Base-by-base conservation (phyloP, 352 stramenopile genomes). In the Pythium dissimile region DNA sequence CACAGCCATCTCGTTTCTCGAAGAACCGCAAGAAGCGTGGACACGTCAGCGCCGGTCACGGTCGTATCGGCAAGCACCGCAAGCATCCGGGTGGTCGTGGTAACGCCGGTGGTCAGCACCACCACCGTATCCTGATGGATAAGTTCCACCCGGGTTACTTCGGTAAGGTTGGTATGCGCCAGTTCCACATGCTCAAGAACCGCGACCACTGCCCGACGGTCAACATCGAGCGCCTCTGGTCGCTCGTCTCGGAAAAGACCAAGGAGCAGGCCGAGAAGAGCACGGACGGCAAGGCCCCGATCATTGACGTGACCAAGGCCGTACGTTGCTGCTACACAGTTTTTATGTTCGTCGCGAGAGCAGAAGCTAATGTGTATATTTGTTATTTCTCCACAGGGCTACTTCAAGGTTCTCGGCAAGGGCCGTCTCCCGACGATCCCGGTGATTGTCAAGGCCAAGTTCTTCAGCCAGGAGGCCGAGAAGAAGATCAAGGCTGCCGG, bases 121-220 rank as follows among this genome's bases (percentile, higher is more conserved):
- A 99, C 84, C 97, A 99, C 89, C 94, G 98, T 69, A 99, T 98
- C 83, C 87, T 99, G 43, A 98, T 99, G 73, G 98, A 99, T 90
- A 99, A 99, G 88, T 99, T 98, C 79, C 97, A 99, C 76, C 97
- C 97, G 78, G 97, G 98, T 97, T 99, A 99, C 89, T 99, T 99
- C 72, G 98, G 98, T 94, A 99, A 99, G 89, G 97, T 99, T 62
- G 98, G 98, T 96, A 99, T 99, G 97, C 92, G 98, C 69, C 97
- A 98, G 55, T 99, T 99, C 81, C 98, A 99, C 75, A 41, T 98
- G 51, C 84, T 99, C 63, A 88, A 86, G 59, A 99, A 99, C 86
- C 83, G 95, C 54, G 82, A 84, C 58, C 98, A 98, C 89, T 99
- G 95, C 77, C 96, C 97, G 41, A 99, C 95, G 27, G 85, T 99